Conservation (phyloP, 768 basidiomycete species). For the Ramaria rubella region DNA sequence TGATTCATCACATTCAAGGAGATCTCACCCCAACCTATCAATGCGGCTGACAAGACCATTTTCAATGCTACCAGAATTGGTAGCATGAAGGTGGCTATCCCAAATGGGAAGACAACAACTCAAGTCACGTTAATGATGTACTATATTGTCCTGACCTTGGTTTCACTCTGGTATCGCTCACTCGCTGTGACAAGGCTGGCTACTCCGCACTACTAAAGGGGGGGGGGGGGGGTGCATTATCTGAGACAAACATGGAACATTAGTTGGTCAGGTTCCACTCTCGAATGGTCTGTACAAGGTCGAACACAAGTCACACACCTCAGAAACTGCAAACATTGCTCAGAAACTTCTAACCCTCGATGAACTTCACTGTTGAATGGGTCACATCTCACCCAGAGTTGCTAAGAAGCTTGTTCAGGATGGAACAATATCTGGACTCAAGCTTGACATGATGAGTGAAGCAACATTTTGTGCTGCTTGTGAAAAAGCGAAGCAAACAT, state of each 20-base stretch:
- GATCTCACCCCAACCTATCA: too few relatives aligned
- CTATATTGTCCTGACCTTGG: slow-evolving; percentile 31
- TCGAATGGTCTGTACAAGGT: slow-evolving; percentile 19
- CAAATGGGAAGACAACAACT: slow-evolving; percentile 24
- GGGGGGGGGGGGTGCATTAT: too few relatives aligned
- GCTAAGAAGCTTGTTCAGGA: not conserved
- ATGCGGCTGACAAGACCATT: slow-evolving; percentile 19
- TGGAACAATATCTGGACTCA: not conserved
- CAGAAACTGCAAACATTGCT: slow-evolving; percentile 24
- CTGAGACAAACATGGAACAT: too few relatives aligned
- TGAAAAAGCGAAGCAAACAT: not conserved
- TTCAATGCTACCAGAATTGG: slow-evolving; percentile 29
- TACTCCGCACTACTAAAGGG: too few relatives aligned
- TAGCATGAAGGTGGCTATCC: slow-evolving; percentile 28
- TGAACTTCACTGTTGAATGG: slow-evolving; percentile 9
- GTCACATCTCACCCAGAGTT: not conserved
- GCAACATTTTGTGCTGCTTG: not conserved
- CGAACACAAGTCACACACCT: too few relatives aligned
- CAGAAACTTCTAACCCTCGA: not conserved
- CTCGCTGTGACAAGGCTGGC: slow-evolving; percentile 29
- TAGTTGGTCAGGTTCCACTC: too few relatives aligned
- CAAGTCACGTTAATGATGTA: too few relatives aligned
- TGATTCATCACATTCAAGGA: slow-evolving; percentile 25
- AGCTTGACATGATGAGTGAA: not conserved
- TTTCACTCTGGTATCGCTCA: slow-evolving; percentile 33